Base-by-base conservation (phyloP, 2,329 filamentous ascomycete species). In the Clonostachys chloroleuca region DNA sequence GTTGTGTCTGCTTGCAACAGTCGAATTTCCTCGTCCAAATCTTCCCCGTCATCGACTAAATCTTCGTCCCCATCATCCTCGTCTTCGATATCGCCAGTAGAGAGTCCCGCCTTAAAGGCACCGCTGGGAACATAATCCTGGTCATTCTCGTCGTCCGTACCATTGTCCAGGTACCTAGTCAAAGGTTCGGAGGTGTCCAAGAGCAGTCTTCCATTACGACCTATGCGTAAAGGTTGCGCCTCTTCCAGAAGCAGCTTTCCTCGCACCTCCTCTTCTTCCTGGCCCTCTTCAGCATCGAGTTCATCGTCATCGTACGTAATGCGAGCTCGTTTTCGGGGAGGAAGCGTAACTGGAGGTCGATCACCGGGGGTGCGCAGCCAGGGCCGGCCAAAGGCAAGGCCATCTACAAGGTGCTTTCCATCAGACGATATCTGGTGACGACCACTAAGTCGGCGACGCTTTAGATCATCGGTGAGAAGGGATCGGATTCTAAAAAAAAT, bases 401-500 rank as follows among this genome's bases (percentile, higher is more conserved):
- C 92, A 61, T 97, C 92, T 12, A 94, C 77, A 6, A 96, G 74
- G 60, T 92, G 91, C 54, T 77, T 85, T 5, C 92, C 92, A 62
- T 89, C 87, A 3, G 70, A 58, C 1, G 87, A 83, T 46, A 96
- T 95, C 64, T 96, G 92, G 53, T 87, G 75, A 43, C 92, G 82
- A 24, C 92, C 92, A 48, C 82, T 84, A 12, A 95, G 68, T 46
- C 81, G 81, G 54, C 91, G 78, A 43, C 83, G 78, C 57, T 83
- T 82, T 9, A 94, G 67, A 61, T 97, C 92, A 40, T 84, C 80
- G 20, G 80, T 83, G 47, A 86, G 76, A 36, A 96, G 78, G 12
- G 89, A 84, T 44, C 91, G 86, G 54, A 96, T 91, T 44, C 87
- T 92, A 42, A 12, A 40, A 40, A 1, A 4, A 18, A 3, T 17